Evolutionary conservation across 495 filamentous ascomycete species (phyloP).

Genomic region (Penicillium angulare): DNA sequence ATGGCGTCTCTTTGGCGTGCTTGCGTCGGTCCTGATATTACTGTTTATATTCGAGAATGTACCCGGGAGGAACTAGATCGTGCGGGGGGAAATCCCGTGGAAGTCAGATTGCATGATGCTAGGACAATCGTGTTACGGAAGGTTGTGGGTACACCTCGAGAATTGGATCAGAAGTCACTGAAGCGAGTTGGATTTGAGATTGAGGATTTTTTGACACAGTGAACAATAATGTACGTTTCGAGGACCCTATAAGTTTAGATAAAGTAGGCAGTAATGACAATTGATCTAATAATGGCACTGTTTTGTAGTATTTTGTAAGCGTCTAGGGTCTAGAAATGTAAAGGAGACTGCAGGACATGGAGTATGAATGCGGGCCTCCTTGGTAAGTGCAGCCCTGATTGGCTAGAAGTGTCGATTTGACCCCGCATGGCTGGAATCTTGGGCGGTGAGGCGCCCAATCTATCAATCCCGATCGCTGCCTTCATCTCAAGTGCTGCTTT

Average conservation of each 20-base stretch:
- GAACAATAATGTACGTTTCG: background rate
- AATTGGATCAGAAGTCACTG: constrained; percentile 64
- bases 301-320: background rate
- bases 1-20: constrained; percentile 93
- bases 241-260: background rate
- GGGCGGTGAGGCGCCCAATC: no score
- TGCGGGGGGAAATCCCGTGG: constrained; percentile 44
- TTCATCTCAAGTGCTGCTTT: no score
- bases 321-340: background rate
- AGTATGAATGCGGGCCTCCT: background rate
- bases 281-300: background rate
- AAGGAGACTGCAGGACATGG: no score
- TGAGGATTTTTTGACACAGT: constrained; percentile 64
- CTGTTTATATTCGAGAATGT: constrained; percentile 57
- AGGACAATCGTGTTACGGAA: constrained; percentile 59
- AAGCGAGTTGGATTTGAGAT: constrained; percentile 79
- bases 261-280: no score
- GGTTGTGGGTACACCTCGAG: constrained; percentile 31
- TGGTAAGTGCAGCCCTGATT: no score
- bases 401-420: no score
- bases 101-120: constrained; percentile 51
- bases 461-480: no score
- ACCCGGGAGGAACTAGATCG: constrained; percentile 47
- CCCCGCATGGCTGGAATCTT: no score
- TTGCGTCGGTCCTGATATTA: constrained; percentile 82